Conservation (phyloP, 2,329 filamentous ascomycete species). For the Claviceps paspali region DNA sequence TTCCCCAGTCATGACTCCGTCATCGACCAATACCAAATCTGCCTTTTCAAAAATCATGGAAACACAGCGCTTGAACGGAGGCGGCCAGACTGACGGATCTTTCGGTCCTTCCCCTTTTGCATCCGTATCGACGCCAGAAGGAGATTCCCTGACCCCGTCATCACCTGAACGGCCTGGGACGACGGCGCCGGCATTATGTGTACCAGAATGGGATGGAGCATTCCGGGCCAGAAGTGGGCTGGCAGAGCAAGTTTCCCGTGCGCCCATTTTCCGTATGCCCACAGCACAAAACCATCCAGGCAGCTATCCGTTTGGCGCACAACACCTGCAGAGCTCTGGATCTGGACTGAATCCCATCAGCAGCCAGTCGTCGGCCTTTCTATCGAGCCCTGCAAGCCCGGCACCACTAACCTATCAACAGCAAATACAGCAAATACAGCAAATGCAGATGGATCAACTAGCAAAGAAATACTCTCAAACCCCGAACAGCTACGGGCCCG, state of each 20-base stretch:
- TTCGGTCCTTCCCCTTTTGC: neutral
- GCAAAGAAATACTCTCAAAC: neutral
- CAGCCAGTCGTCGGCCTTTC: neutral
- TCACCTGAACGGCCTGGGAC: neutral
- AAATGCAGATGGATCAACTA: no score
- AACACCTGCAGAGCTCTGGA: neutral
- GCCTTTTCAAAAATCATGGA: constrained; percentile 16
- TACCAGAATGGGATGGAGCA: constrained; percentile 7
- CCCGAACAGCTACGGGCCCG: constrained; percentile 1
- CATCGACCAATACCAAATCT: neutral
- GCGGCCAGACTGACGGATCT: neutral
- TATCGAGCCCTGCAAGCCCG: neutral
- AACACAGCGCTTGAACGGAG: constrained; percentile 11
- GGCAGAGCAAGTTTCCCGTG: no score
- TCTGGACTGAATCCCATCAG: neutral
- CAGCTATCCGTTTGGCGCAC: neutral
- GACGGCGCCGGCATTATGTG: constrained; percentile 9
- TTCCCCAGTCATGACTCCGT: neutral
- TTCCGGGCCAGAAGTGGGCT: neutral
- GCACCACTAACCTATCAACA: neutral
- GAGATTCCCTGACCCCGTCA: neutral
- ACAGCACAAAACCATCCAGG: neutral
- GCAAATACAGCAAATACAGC: no score
- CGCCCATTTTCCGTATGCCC: no score
- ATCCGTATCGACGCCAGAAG: neutral